Base-by-base conservation (phyloP, 2,329 filamentous ascomycete genomes). In the Pyrenophora seminiperda region DNA sequence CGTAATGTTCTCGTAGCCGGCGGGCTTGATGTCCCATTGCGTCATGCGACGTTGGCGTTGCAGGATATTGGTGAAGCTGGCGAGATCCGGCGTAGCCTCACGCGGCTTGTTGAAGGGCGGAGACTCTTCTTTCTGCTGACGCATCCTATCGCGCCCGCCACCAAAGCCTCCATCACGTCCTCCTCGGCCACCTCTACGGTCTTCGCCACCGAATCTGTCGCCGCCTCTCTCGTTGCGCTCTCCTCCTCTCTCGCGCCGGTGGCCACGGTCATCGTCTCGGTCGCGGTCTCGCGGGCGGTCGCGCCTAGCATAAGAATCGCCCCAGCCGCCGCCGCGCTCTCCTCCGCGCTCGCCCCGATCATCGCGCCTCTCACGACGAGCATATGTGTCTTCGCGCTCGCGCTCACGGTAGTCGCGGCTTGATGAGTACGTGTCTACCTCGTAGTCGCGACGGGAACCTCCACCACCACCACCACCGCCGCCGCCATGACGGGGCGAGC, bases 21-120 rank as follows among this genome's bases (percentile, higher is more conserved):
- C 90, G 5, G 94, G 94, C 77, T 99, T 99, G 74, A 99, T 97
- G 73, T 99, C 95, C 94, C 94, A 99, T 75, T 99, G 95, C 29
- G 92, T 97, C 80, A 99, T 79, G 52, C 94, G 88, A 63, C 95
- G 88, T 80, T 92, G 94, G 65, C 93, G 87, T 68, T 93, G 87
- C 57, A 91, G 79, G 51, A 99, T 81, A 3, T 91, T 84, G n/a
- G 88, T 80, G 52, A 95, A 79, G 66, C 95, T 86, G 53, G 92
- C 95, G 70, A 99, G 79, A 73, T 99, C 95, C 29, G 94, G 95
- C 0, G 94, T 99, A 6, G 94, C 91, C 75, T 99, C 94, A 73
- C 90, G 88, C 78, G 93, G 94, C 79, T 95, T 95, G 7, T 86
- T 85, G 20, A 90, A 63, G 7, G 70, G 89, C 30, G 91, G 90